Evolutionary conservation across 768 basidiomycete species (phyloP).

Genomic region (Boletus pseudopeckii): DNA sequence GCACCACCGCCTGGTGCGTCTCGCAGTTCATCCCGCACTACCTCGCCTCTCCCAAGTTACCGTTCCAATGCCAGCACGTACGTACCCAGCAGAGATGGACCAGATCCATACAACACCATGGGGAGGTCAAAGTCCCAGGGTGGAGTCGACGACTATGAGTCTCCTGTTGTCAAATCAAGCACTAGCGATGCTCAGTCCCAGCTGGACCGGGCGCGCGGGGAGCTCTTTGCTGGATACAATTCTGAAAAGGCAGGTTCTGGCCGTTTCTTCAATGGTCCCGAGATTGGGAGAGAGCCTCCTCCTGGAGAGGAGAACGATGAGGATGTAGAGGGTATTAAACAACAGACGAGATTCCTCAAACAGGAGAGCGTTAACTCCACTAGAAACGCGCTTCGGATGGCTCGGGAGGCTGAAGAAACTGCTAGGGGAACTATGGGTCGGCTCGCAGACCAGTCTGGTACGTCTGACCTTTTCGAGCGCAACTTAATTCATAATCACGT

Average conservation of each 20-base stretch:
- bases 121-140: slow-evolving; percentile 27
- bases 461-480: slow-evolving; percentile 17
- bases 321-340: slow-evolving; percentile 93
- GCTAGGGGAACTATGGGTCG: slow-evolving; percentile 78
- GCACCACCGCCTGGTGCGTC: slow-evolving; percentile 24
- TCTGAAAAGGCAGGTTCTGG: slow-evolving; percentile 55
- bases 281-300: slow-evolving; percentile 41
- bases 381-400: slow-evolving; percentile 88
- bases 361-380: slow-evolving; percentile 89
- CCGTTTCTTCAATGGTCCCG: slow-evolving; percentile 67
- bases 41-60: slow-evolving; percentile 40
- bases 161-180: slow-evolving; percentile 4
- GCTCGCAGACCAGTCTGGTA: slow-evolving; percentile 93
- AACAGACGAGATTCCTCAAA: slow-evolving; percentile 83
- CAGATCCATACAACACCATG: slow-evolving; percentile 44
- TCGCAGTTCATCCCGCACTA: slow-evolving; percentile 30
- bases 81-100: slow-evolving; percentile 63
- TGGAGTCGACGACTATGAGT: slow-evolving; percentile 24
- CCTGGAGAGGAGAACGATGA: slow-evolving; percentile 78
- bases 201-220: slow-evolving; percentile 63
- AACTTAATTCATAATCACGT: neutral
- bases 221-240: slow-evolving; percentile 74
- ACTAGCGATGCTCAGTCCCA: slow-evolving; percentile 38
- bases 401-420: slow-evolving; percentile 95
- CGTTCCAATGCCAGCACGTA: slow-evolving; percentile 61